phyloP scores from a whole-genome alignment of 257 asterid species.

The Eustoma russellianum region DNA sequence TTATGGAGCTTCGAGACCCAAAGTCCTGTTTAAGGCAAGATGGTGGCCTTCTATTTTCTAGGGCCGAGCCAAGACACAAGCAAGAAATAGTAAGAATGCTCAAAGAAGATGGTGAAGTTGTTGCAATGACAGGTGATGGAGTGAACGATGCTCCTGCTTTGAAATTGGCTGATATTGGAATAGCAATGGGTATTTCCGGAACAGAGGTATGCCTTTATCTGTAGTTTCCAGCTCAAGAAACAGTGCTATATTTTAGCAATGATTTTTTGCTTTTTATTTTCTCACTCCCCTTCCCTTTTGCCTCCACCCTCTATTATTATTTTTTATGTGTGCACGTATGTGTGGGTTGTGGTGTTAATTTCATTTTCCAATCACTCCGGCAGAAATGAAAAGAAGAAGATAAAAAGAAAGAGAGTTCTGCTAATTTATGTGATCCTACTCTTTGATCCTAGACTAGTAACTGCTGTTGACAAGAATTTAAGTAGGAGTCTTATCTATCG shows the following conservation, averaged over 20 bases:
- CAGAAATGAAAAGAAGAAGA: too few relatives aligned
- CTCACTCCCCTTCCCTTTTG: too few relatives aligned
- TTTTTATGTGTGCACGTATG: too few relatives aligned
- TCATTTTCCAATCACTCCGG: too few relatives aligned
- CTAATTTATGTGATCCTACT: too few relatives aligned
- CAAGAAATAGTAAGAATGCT: slow-evolving; percentile 97
- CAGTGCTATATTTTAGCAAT: not conserved
- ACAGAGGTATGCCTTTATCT: slow-evolving; percentile 56
- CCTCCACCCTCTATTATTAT: too few relatives aligned
- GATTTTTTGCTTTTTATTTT: too few relatives aligned
- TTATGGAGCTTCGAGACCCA: slow-evolving; percentile 57
- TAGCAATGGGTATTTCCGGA: slow-evolving; percentile 98
- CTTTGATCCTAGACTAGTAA: too few relatives aligned
- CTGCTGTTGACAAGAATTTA: too few relatives aligned
- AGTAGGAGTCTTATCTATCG: too few relatives aligned
- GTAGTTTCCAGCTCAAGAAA: not conserved
- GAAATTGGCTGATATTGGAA: slow-evolving; percentile 95
- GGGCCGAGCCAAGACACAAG: slow-evolving; percentile 99
- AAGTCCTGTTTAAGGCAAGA: slow-evolving; percentile 50
- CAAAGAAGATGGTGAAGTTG: slow-evolving; percentile 94
- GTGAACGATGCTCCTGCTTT: slow-evolving; percentile 97
- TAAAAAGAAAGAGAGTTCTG: too few relatives aligned
- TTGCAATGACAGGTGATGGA: slow-evolving; percentile 99
- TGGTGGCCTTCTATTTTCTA: slow-evolving; percentile 94
- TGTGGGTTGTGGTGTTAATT: too few relatives aligned